Percentiles rank a stretch among this genome's conserved stretches.
Evolutionary conservation across 2,329 filamentous ascomycete genomes (phyloP).

Genomic region (Coniochaeta sp.): DNA sequence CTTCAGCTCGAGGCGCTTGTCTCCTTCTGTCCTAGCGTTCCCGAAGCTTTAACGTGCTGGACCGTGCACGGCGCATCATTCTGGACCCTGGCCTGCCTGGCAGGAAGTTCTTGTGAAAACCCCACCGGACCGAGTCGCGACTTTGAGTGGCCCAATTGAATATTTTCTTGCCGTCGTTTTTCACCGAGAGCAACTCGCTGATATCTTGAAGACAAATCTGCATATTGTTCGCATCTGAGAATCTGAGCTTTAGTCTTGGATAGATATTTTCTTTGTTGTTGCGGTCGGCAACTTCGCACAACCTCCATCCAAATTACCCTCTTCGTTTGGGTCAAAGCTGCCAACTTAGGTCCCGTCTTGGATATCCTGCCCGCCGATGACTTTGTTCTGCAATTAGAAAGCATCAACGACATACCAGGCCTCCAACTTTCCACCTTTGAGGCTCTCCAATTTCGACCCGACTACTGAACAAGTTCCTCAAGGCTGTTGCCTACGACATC

Average conservation of each 20-base stretch:
- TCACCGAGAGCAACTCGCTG: neutral
- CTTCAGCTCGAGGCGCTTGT: neutral
- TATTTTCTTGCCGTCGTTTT: conserved; percentile 5
- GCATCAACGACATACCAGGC: no score
- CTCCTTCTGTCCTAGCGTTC: neutral
- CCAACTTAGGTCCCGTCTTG: no score
- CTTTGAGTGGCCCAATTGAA: neutral
- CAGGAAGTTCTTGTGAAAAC: neutral
- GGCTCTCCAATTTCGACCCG: no score
- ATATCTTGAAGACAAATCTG: neutral
- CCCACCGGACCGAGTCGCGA: neutral
- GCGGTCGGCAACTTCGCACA: no score
- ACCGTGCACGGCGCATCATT: neutral
- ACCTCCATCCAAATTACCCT: no score
- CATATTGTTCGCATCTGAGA: no score
- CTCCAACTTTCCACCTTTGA: no score
- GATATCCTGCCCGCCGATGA: no score
- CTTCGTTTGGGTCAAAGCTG: no score
- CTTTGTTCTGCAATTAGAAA: no score
- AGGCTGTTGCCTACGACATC: neutral
- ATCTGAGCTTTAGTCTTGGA: no score
- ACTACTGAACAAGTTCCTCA: neutral
- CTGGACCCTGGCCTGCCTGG: neutral
- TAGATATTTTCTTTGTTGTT: no score
- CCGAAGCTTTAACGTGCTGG: neutral